phyloP scores from a whole-genome alignment of 176 grass and related monocot species.

The Urochloa ruziziensis region DNA sequence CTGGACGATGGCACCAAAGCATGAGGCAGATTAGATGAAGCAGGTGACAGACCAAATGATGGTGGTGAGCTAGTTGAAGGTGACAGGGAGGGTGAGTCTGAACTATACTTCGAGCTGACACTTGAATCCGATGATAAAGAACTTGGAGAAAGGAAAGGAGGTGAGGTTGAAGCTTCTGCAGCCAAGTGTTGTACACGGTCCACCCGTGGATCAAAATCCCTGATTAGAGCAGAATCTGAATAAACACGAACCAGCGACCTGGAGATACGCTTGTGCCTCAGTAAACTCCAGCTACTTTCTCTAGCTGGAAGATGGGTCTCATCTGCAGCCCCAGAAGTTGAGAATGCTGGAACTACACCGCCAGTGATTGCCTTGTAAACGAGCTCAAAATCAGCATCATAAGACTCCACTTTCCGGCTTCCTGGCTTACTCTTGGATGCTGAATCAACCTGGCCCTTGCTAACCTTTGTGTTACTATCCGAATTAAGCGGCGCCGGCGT shows the following conservation, averaged over 20 bases:
- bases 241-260: constrained; percentile 45
- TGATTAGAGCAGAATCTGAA: constrained; percentile 69
- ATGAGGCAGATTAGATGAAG: constrained; percentile 58
- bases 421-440: constrained; percentile 45
- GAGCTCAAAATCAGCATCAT: constrained; percentile 85
- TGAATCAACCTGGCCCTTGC: constrained; percentile 61
- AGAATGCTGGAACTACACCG: constrained; percentile 88
- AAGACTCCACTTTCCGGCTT: constrained; percentile 67
- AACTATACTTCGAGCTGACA: constrained; percentile 84
- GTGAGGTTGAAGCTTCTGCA: constrained; percentile 58
- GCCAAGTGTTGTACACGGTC: constrained; percentile 42
- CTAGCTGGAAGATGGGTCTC: constrained; percentile 92
- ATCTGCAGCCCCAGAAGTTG: constrained; percentile 53
- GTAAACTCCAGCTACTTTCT: constrained; percentile 81
- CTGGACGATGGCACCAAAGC: constrained; percentile 54
- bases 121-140: constrained; percentile 86
- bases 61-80: constrained; percentile 72
- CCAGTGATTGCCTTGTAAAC: constrained; percentile 79
- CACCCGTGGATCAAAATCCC: constrained; percentile 51
- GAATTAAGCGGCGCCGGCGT: constrained; percentile 44
- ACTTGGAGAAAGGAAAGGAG: constrained; percentile 84
- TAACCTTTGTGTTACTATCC: constrained; percentile 48
- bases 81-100: constrained; percentile 85
- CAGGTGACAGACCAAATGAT: constrained; percentile 58
- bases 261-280: constrained; percentile 74